Base-by-base conservation (phyloP, 2,329 filamentous ascomycete genomes). In the Beauveria bassiana region DNA sequence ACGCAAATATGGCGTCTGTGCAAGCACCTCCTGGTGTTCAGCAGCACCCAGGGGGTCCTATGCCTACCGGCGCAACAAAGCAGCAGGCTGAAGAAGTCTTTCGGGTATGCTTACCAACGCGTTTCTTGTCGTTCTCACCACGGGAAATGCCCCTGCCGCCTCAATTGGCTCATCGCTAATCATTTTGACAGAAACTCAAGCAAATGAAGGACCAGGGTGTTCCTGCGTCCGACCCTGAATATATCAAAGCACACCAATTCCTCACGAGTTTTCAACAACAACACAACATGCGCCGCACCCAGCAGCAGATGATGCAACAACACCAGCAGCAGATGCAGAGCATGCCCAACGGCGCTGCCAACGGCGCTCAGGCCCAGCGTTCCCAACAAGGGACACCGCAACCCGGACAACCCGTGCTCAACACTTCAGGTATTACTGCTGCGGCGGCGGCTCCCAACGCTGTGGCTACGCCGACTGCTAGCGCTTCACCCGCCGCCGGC, bases 191-290 rank as follows among this genome's bases (percentile, higher is more conserved):
- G 93, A 92, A 91, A 82, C 95, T 90, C 66, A 88, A 90, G 71
- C 86, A 90, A 73, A 92, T 98, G 89, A 95, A 93, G 75, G 84
- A 90, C 61, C 83, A 88, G 69, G 93, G 93, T 67, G 88, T 96
- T 26, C 85, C 90, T 46, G 82, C 86, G 61, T 88, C 83, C 61
- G 92, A 98, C 70, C 93, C 93, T 51, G 93, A 98, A 72, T 93
- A 88, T 70, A 82, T 93, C 69, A 96, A 95, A 75, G 84, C 87
- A 38, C 87, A 91, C 59, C 86, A 89, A 64, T 86, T 96, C 64
- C 82, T 97, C 64, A 74, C 84, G 43, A 86, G 81, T 67, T 84
- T 96, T 60, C 88, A 91, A 66, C 84, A 86, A 65, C 83, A 86
- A 67, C 83, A 84, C 65, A 79, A 81, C 61, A 79, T 82, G 70